These are phyloP conservation scores for Yarrowia sp. DNA, from an alignment of 805 yeast species.

Conservation along the genomic window DNA sequence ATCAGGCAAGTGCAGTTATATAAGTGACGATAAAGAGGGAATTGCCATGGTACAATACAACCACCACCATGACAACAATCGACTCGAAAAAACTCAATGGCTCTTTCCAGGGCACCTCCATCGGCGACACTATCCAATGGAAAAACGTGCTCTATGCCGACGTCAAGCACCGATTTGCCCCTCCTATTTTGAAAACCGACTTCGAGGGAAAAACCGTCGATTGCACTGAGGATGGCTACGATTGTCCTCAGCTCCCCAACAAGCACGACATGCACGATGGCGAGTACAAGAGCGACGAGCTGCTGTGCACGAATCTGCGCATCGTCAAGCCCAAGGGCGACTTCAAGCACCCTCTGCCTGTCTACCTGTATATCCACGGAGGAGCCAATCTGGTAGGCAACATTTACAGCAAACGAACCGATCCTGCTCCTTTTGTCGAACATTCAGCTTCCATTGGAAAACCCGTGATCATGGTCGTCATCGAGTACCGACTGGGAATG, in stretches of 20 bases:
- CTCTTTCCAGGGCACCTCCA: background rate
- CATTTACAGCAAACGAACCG: constrained; percentile 44
- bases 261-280: constrained; percentile 28
- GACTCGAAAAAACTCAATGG: constrained; percentile 21
- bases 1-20: background rate
- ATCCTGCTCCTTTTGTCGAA: constrained; percentile 45
- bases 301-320: constrained; percentile 46
- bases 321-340: constrained; percentile 43
- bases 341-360: constrained; percentile 44
- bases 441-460: constrained; percentile 41
- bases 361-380: constrained; percentile 52
- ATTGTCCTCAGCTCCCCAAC: constrained; percentile 30
- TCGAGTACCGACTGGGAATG: constrained; percentile 51
- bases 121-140: constrained; percentile 14
- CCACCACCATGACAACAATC: no score
- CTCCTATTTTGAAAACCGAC: constrained; percentile 16
- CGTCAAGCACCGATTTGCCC: constrained; percentile 27
- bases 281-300: constrained; percentile 43
- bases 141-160: constrained; percentile 31
- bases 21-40: no score
- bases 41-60: no score
- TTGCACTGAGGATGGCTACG: constrained; percentile 24
- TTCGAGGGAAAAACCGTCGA: constrained; percentile 5
- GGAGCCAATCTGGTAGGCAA: constrained; percentile 50
- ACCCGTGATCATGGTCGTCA: constrained; percentile 50